These are phyloP conservation scores for Smithsoniella earleae DNA, from an alignment of 163 green algal genomes.

Conservation along the genomic window DNA sequence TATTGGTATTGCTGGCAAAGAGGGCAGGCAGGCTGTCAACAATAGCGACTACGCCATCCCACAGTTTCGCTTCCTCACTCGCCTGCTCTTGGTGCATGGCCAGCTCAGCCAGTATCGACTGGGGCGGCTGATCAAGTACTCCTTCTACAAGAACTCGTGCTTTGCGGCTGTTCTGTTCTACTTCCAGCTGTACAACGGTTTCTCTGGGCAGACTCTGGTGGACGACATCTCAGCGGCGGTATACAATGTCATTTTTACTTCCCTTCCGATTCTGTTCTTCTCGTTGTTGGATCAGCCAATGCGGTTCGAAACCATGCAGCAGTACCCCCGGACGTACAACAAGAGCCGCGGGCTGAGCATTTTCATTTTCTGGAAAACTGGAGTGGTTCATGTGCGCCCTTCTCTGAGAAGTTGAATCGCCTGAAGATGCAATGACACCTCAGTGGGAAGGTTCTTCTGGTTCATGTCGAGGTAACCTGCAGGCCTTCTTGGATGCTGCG, in stretches of 20 bases:
- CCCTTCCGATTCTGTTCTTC: conserved; percentile 72
- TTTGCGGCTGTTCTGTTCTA: conserved; percentile 79
- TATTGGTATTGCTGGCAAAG: conserved; percentile 80
- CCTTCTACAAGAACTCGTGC: conserved; percentile 91
- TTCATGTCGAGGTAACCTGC: conserved; percentile 23
- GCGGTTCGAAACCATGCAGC: conserved; percentile 43
- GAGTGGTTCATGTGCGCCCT: conserved; percentile 40
- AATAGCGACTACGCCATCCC: conserved; percentile 75
- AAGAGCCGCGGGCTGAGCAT: conserved; percentile 47
- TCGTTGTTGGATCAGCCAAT: conserved; percentile 64
- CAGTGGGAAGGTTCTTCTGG: neutral
- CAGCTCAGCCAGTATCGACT: conserved; percentile 45
- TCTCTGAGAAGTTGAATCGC: no score
- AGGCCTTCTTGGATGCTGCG: conserved; percentile 50
- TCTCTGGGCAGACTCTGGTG: conserved; percentile 63
- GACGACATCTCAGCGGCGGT: conserved; percentile 70
- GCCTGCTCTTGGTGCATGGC: conserved; percentile 16
- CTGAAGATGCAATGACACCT: no score
- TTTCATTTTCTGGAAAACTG: conserved; percentile 60
- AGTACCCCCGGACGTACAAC: conserved; percentile 68
- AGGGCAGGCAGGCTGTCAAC: conserved; percentile 83
- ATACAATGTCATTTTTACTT: conserved; percentile 85
- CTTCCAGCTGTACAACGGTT: conserved; percentile 67
- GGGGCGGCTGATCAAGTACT: conserved; percentile 78
- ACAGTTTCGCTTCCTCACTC: conserved; percentile 76